Percentiles rank a stretch among this genome's conserved stretches.
These are phyloP conservation scores for Alternaria sp. DNA, from an alignment of 2,329 filamentous ascomycete genomes.

Conservation along the genomic window DNA sequence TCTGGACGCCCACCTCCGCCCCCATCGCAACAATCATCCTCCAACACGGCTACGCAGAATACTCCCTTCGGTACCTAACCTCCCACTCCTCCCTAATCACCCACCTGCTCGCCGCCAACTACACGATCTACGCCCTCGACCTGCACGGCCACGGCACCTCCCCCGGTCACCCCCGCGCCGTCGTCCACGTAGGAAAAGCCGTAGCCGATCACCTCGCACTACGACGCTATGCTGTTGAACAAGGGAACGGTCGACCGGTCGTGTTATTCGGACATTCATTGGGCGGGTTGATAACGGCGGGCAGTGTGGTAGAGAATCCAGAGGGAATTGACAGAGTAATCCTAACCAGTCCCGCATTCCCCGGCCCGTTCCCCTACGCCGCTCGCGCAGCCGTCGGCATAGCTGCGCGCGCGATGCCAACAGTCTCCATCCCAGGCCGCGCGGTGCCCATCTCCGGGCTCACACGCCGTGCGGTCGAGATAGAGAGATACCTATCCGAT, in stretches of 20 bases:
- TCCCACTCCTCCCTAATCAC: conserved; percentile 7
- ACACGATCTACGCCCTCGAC: not conserved
- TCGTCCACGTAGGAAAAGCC: not conserved
- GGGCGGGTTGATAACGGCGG: not conserved
- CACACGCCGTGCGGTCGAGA: not conserved
- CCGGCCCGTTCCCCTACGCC: not conserved
- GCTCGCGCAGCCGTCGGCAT: not conserved
- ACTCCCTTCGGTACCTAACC: conserved; percentile 3
- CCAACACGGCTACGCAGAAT: conserved; percentile 14
- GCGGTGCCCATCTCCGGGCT: not conserved
- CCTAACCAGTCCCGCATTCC: not conserved
- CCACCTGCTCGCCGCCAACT: not conserved
- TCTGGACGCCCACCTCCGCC: not conserved
- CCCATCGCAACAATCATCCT: not conserved
- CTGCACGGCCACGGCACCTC: not conserved
- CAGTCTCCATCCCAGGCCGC: not conserved
- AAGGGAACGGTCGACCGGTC: not conserved
- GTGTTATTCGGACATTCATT: not conserved
- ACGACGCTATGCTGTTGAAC: not conserved
- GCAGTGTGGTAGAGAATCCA: not conserved
- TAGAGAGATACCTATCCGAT: not conserved
- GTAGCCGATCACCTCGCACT: not conserved
- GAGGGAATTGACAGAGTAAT: not conserved
- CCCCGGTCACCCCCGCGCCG: not conserved
- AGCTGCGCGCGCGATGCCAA: not conserved